Conservation (phyloP, 805 yeast species). For the Zygosaccharomyces rouxii region DNA sequence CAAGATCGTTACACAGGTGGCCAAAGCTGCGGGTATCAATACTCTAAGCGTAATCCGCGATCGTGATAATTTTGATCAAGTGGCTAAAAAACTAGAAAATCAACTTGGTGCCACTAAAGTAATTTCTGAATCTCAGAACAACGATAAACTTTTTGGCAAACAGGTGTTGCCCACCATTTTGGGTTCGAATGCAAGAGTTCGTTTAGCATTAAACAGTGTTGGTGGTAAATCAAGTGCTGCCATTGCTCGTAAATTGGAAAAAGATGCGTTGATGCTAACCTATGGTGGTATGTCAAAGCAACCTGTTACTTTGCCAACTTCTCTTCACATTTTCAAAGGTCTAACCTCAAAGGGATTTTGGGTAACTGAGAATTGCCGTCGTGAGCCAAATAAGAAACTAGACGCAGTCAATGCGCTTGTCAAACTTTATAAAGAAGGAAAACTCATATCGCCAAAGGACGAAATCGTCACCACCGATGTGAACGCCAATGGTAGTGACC, state of each 20-base stretch:
- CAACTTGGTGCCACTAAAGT: slow-evolving; percentile 79
- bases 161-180: slow-evolving; percentile 45
- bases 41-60: slow-evolving; percentile 86
- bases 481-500: slow-evolving; percentile 33
- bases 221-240: slow-evolving; percentile 86
- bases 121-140: slow-evolving; percentile 81
- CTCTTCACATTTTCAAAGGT: slow-evolving; percentile 85
- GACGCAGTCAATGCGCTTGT: slow-evolving; percentile 53
- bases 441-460: slow-evolving; percentile 47
- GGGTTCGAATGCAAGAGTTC: slow-evolving; percentile 47
- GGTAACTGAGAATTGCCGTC: slow-evolving; percentile 68
- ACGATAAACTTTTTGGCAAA: slow-evolving; percentile 59
- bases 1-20: slow-evolving; percentile 84
- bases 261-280: slow-evolving; percentile 74
- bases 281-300: slow-evolving; percentile 98
- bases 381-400: slow-evolving; percentile 56
- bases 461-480: slow-evolving; percentile 39
- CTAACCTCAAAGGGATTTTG: slow-evolving; percentile 86
- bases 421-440: slow-evolving; percentile 54
- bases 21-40: slow-evolving; percentile 68
- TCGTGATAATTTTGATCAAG: slow-evolving; percentile 68
- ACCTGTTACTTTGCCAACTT: slow-evolving; percentile 89
- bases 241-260: slow-evolving; percentile 74
- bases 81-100: slow-evolving; percentile 48
- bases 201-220: slow-evolving; percentile 84